These are phyloP conservation scores for Dalechampia spathulata DNA, from an alignment of 441 rosid genomes.

Conservation along the genomic window DNA sequence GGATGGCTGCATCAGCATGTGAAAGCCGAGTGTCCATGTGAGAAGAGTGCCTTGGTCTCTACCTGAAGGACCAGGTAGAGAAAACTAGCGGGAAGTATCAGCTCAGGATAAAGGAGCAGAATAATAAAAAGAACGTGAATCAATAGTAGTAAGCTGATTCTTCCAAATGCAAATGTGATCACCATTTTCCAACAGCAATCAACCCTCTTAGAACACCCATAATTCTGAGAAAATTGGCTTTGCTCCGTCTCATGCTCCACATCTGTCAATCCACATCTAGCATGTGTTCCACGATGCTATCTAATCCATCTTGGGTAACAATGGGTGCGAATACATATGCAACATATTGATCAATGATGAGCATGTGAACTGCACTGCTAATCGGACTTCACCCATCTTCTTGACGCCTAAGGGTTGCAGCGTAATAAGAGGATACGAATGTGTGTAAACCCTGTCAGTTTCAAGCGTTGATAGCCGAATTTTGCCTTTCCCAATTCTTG, in stretches of 20 bases:
- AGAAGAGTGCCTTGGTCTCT: slow-evolving; percentile 76
- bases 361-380: too few species aligned
- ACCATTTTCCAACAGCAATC: slow-evolving; percentile 65
- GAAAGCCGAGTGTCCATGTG: slow-evolving; percentile 79
- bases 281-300: slow-evolving; percentile 93
- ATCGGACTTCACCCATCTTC: too few species aligned
- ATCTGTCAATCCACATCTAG: slow-evolving; percentile 81
- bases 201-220: slow-evolving; percentile 57
- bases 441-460: too few species aligned
- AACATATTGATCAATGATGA: too few species aligned
- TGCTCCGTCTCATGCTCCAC: slow-evolving; percentile 97
- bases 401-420: too few species aligned
- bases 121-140: slow-evolving; percentile 70
- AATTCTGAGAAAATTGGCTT: slow-evolving; percentile 76
- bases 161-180: slow-evolving; percentile 78
- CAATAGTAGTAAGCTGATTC: slow-evolving; percentile 64
- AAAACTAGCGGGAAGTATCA: slow-evolving; percentile 66
- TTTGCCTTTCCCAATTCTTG: too few species aligned
- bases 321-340: too few species aligned
- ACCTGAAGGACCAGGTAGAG: slow-evolving; percentile 79
- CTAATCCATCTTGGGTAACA: too few species aligned
- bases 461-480: too few species aligned
- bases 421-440: too few species aligned
- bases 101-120: slow-evolving; percentile 64
- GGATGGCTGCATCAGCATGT: slow-evolving; percentile 69